phyloP scores from a whole-genome alignment of 495 filamentous ascomycete species.

The Annulohypoxylon stygium region DNA sequence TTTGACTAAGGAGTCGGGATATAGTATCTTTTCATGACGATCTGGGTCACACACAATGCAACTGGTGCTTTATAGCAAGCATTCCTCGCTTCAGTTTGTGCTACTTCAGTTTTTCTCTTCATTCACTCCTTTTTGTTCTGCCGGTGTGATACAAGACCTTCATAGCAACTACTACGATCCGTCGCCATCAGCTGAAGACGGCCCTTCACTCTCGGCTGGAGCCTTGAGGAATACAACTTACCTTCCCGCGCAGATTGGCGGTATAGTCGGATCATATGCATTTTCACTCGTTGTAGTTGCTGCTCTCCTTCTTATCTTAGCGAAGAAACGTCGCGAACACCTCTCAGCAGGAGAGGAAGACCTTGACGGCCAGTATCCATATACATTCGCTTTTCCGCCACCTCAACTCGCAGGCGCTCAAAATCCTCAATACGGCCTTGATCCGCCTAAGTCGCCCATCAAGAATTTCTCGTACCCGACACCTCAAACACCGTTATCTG shows the following conservation, averaged over 20 bases:
- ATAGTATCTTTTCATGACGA: slow-evolving; percentile 50
- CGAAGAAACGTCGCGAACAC: slow-evolving; percentile 59
- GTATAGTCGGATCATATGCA: slow-evolving; percentile 83
- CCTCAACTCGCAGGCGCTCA: slow-evolving; percentile 28
- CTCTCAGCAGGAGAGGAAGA: slow-evolving; percentile 53
- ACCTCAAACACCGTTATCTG: slow-evolving; percentile 59
- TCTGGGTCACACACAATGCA: slow-evolving; percentile 53
- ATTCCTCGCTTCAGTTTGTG: slow-evolving; percentile 45
- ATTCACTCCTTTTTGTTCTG: slow-evolving; percentile 54
- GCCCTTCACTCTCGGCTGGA: slow-evolving; percentile 65
- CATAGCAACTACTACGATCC: slow-evolving; percentile 68
- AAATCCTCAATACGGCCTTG: slow-evolving; percentile 42
- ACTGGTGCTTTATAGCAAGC: slow-evolving; percentile 51
- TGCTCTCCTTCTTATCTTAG: slow-evolving; percentile 68
- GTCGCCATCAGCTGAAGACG: slow-evolving; percentile 69
- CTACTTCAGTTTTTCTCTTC: slow-evolving; percentile 49
- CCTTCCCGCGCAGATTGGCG: slow-evolving; percentile 80
- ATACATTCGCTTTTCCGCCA: slow-evolving; percentile 55
- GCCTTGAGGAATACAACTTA: slow-evolving; percentile 70
- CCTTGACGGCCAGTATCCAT: slow-evolving; percentile 44
- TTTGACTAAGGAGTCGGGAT: slow-evolving; percentile 51
- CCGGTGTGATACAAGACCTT: slow-evolving; percentile 52
- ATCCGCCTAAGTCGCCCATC: slow-evolving; percentile 53
- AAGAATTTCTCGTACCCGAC: slow-evolving; percentile 65
- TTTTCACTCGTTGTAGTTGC: slow-evolving; percentile 77